Percentiles rank a stretch among this genome's conserved stretches.
Conservation (phyloP, 257 asterid genomes). For the Mitragyna speciosa region DNA sequence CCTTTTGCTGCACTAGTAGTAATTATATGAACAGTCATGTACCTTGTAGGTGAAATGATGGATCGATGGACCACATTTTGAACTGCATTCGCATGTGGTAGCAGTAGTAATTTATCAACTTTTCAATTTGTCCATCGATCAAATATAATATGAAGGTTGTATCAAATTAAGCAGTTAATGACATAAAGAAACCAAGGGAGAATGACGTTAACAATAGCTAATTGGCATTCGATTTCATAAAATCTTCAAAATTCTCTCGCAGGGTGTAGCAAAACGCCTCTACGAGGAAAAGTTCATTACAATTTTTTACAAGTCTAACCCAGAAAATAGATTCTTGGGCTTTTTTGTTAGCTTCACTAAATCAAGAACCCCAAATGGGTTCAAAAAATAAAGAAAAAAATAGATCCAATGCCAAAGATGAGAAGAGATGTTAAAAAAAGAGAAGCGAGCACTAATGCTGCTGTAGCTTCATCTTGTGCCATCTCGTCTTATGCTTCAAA, state of each 20-base stretch:
- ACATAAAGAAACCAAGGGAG: neutral
- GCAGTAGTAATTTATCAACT: neutral
- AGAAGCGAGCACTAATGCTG: slow-evolving; percentile 9
- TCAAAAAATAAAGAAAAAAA: neutral
- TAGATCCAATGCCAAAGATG: slow-evolving; percentile 11
- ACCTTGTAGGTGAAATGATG: too few species aligned
- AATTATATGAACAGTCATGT: too few species aligned
- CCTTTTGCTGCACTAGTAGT: too few species aligned
- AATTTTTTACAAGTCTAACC: slow-evolving; percentile 30
- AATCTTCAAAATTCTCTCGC: slow-evolving; percentile 11
- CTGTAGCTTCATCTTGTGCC: slow-evolving; percentile 27
- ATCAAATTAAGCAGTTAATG: neutral
- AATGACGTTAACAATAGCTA: neutral
- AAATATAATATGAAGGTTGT: neutral
- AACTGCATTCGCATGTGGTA: neutral
- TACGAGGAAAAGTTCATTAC: slow-evolving; percentile 29
- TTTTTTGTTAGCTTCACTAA: slow-evolving; percentile 21
- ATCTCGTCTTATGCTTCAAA: slow-evolving; percentile 21
- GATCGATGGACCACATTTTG: neutral
- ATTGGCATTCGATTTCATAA: slow-evolving; percentile 1
- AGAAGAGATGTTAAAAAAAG: slow-evolving; percentile 27
- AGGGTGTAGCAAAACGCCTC: slow-evolving; percentile 35
- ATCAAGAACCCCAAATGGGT: slow-evolving; percentile 9
- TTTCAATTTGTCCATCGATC: neutral
- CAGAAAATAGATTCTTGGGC: slow-evolving; percentile 25